phyloP scores from a whole-genome alignment of 176 grass and related monocot species.

The Triticum turgidum region DNA sequence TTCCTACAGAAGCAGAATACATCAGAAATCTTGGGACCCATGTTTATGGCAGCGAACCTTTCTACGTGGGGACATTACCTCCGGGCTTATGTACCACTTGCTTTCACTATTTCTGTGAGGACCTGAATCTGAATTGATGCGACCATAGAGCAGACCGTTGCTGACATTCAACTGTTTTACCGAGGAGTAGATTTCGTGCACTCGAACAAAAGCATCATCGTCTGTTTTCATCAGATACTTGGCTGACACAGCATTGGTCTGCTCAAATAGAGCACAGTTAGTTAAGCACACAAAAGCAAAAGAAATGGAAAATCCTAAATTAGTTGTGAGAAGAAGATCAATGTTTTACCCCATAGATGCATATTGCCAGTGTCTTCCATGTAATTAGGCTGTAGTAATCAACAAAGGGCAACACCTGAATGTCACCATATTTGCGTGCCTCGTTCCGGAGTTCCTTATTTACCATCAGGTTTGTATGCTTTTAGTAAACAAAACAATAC shows the following conservation, averaged over 20 bases:
- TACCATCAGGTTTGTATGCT: conserved; percentile 88
- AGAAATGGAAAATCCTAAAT: conserved; percentile 15
- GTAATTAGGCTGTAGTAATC: conserved; percentile 92
- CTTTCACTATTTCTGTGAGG: conserved; percentile 74
- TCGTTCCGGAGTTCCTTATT: conserved; percentile 91
- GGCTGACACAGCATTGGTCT: conserved; percentile 70
- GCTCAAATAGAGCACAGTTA: neutral
- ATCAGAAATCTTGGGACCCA: conserved; percentile 22
- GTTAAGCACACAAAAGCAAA: conserved; percentile 17
- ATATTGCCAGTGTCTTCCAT: conserved; percentile 96
- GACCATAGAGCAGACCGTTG: conserved; percentile 74
- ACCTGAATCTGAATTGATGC: conserved; percentile 63
- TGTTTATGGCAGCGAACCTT: neutral
- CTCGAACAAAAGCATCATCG: conserved; percentile 96
- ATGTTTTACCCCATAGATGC: conserved; percentile 85
- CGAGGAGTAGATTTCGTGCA: conserved; percentile 71
- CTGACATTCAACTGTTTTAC: conserved; percentile 60
- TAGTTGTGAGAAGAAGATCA: neutral
- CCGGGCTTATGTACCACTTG: conserved; percentile 81
- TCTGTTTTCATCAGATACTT: conserved; percentile 98
- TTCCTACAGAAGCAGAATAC: conserved; percentile 68
- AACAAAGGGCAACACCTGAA: conserved; percentile 78
- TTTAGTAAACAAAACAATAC: conserved; percentile 18
- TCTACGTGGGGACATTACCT: conserved; percentile 63
- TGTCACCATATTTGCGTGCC: conserved; percentile 65